These are phyloP conservation scores for Rubroshorea leprosula DNA, from an alignment of 345 rosid species.

Conservation along the genomic window DNA sequence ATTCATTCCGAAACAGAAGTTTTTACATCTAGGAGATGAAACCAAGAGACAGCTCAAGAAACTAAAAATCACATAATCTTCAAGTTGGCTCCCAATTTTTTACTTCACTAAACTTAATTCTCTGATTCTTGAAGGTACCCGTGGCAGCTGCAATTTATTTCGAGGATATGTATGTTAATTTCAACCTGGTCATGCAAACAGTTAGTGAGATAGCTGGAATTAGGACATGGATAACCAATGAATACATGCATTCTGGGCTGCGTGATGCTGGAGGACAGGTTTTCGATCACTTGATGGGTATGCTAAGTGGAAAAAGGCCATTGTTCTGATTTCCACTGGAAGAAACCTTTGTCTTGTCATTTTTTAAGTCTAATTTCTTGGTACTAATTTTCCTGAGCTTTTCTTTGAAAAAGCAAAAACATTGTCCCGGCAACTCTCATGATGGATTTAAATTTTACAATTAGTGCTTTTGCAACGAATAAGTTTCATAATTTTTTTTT, in stretches of 20 bases:
- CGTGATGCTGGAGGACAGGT: conserved; percentile 71
- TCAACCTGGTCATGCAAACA: conserved; percentile 76
- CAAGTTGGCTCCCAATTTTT: not conserved
- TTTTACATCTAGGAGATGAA: not conserved
- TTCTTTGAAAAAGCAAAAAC: too few species aligned
- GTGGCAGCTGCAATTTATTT: conserved; percentile 86
- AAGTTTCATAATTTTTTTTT: too few species aligned
- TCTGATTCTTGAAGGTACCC: conserved; percentile 49
- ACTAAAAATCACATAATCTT: not conserved
- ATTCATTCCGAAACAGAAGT: not conserved
- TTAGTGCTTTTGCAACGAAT: too few species aligned
- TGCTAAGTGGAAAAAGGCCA: conserved; percentile 78
- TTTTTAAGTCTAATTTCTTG: too few species aligned
- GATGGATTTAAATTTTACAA: too few species aligned
- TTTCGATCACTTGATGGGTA: conserved; percentile 72
- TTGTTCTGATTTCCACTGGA: conserved; percentile 37
- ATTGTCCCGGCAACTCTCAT: too few species aligned
- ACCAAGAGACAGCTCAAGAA: too few species aligned
- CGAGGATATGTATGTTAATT: conserved; percentile 84
- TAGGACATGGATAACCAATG: conserved; percentile 78
- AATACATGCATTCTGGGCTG: conserved; percentile 92
- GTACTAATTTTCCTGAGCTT: too few species aligned
- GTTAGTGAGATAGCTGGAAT: conserved; percentile 64
- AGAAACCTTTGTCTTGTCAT: not conserved
- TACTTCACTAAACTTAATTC: not conserved